Percentiles rank a stretch among this genome's conserved stretches.
Evolutionary conservation across 257 asterid genomes (phyloP).

Genomic region (Solanum sitiens): DNA sequence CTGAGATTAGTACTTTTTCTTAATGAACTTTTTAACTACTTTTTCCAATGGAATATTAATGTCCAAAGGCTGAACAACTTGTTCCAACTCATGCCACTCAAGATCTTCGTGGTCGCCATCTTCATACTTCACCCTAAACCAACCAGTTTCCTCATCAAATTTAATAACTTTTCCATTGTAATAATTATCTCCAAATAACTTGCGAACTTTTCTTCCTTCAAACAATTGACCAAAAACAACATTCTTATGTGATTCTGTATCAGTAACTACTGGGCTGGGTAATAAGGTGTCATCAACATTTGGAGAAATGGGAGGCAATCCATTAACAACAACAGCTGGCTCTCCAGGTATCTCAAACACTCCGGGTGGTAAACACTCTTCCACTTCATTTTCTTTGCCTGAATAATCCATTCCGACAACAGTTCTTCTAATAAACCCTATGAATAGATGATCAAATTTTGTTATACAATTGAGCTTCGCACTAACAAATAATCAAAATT

Average conservation of each 20-base stretch:
- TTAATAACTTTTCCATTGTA: conserved; percentile 30
- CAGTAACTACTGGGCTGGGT: conserved; percentile 3
- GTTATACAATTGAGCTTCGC: background rate
- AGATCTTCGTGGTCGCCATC: conserved; percentile 67
- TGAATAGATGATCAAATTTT: background rate
- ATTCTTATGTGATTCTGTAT: background rate
- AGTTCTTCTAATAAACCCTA: background rate
- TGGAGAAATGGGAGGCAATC: conserved; percentile 41
- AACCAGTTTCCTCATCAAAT: conserved; percentile 35
- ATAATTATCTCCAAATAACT: conserved; percentile 26
- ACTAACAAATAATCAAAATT: background rate
- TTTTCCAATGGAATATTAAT: conserved; percentile 32
- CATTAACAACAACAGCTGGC: conserved; percentile 22
- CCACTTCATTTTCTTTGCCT: conserved; percentile 4
- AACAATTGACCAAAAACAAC: conserved; percentile 48
- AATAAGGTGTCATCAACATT: conserved; percentile 1
- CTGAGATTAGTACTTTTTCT: conserved; percentile 8
- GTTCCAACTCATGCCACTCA: conserved; percentile 44
- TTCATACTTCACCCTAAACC: conserved; percentile 57
- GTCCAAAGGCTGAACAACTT: conserved; percentile 46
- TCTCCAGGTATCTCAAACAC: conserved; percentile 44
- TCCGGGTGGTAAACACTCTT: conserved; percentile 9
- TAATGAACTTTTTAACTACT: conserved; percentile 31
- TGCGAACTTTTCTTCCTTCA: conserved; percentile 46
- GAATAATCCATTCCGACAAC: conserved; percentile 20